Conservation (phyloP, 805 yeast genomes). For the Debaryomyces maramus region DNA sequence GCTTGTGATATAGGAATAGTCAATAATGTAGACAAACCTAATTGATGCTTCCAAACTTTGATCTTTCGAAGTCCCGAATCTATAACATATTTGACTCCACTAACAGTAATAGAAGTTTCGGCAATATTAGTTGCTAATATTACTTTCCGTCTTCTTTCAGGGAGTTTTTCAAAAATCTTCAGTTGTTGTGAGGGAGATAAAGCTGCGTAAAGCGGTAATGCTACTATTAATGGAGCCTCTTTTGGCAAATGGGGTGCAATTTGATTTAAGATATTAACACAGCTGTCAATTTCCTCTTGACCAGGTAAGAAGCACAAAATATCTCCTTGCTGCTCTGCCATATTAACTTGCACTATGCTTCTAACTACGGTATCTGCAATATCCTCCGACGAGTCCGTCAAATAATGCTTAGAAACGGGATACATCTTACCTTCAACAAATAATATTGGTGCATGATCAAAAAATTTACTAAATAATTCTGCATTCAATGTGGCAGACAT, state of each 20-base stretch:
- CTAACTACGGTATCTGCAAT: conserved; percentile 77
- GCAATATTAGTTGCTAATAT: conserved; percentile 95
- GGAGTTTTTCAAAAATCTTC: conserved; percentile 68
- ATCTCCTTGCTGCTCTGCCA: conserved; percentile 82
- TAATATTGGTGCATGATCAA: conserved; percentile 75
- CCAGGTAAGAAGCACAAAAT: conserved; percentile 92
- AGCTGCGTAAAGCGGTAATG: conserved; percentile 91
- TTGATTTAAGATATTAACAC: conserved; percentile 59
- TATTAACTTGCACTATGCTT: conserved; percentile 74
- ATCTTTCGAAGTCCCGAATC: conserved; percentile 93
- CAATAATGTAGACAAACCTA: conserved; percentile 88
- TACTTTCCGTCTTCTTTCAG: conserved; percentile 73
- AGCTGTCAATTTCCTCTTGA: conserved; percentile 94
- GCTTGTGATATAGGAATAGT: conserved; percentile 94
- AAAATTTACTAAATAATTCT: conserved; percentile 76
- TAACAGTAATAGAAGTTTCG: conserved; percentile 94
- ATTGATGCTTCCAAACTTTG: conserved; percentile 89
- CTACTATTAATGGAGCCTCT: conserved; percentile 72
- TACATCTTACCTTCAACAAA: conserved; percentile 88
- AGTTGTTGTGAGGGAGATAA: conserved; percentile 82
- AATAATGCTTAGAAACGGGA: conserved; percentile 73
- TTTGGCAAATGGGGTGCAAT: conserved; percentile 66
- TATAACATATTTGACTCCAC: conserved; percentile 89
- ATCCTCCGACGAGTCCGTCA: conserved; percentile 69
- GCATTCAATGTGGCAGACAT: conserved; percentile 99